Evolutionary conservation across 2,329 filamentous ascomycete genomes (phyloP), one percentile per base, ranked within the genome.

Genomic region (Alternaria triticina): DNA sequence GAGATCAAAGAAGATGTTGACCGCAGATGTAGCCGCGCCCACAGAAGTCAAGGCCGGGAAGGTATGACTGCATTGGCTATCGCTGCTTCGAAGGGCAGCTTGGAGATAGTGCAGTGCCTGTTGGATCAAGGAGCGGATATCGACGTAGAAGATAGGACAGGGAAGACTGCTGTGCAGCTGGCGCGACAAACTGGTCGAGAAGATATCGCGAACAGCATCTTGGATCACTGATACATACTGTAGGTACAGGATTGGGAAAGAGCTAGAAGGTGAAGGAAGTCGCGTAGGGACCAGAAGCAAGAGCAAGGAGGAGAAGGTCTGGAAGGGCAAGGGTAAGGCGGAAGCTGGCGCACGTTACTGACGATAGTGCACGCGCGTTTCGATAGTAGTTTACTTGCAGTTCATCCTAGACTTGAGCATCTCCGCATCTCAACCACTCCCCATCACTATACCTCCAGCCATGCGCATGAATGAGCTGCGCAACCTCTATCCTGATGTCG

Each of bases 81-180:
- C 15, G 15, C 33, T 36, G 30, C 13, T 36, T 15, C 8, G 30
- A 36, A 1, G 13, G 13, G 30, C 13, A 1, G 30, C 30, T 36
- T 36, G 13, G 30, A 36, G 30, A 36, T 15, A 15, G 30, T 36
- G 30, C 13, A 36, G 30, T 36, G 30, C 13, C 5, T 36, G 7
- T n/a, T 36, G 7, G 13, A 13, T 36, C 15, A 36, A 8, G 33
- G 33, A 36, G 33, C 33, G 33, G 7, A 36, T 36, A 36, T 8
- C 15, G 4, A 5, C 2, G 33, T n/a, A 2, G 33, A 8, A 36
- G 15, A 36, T n/a, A 5, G 0, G 13, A 0, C 1, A 0, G 33
- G 33, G 7, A 36, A 36, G 15, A 36, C 33, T 36, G 33, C 33
- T 8, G 13, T 36, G 7, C 13, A 36, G 33, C 33, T 36, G 13